Percentiles rank a stretch among this genome's conserved stretches.
phyloP scores from a whole-genome alignment of 108 stramenopile genomes.

The Skeletonema costatum region DNA sequence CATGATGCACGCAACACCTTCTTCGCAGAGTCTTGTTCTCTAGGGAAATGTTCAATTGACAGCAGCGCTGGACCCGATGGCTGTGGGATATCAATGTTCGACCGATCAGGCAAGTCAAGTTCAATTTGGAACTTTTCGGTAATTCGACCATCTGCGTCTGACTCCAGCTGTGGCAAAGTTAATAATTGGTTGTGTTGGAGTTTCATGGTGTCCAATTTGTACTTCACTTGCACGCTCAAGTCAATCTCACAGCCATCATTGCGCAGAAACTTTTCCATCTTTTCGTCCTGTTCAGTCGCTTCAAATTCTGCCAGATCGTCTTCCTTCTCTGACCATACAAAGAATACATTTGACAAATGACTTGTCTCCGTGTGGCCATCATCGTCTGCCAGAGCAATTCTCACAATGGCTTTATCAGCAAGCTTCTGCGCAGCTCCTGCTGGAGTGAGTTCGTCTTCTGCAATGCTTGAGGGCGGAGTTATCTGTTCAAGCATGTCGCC shows the following conservation, averaged over 20 bases:
- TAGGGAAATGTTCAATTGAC: slow-evolving; percentile 25
- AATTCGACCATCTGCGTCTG: slow-evolving; percentile 18
- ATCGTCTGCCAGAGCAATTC: slow-evolving; percentile 5
- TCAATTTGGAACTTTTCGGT: slow-evolving; percentile 9
- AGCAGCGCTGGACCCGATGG: slow-evolving; percentile 6
- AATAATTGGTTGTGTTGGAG: background rate
- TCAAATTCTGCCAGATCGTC: background rate
- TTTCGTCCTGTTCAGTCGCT: slow-evolving; percentile 1
- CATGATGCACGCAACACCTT: slow-evolving; percentile 18
- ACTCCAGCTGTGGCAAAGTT: background rate
- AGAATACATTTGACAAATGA: slow-evolving; percentile 11
- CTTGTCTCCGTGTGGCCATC: background rate
- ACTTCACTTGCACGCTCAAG: slow-evolving; percentile 12
- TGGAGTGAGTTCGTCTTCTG: slow-evolving; percentile 7
- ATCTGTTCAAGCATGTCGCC: background rate
- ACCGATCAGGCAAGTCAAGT: slow-evolving; percentile 7
- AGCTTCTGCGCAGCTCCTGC: slow-evolving; percentile 6
- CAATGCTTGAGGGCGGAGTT: background rate
- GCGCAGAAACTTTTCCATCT: slow-evolving; percentile 12
- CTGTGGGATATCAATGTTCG: background rate
- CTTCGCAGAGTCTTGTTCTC: slow-evolving; percentile 11
- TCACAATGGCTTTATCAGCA: slow-evolving; percentile 9
- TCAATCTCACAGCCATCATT: slow-evolving; percentile 14
- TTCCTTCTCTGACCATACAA: slow-evolving; percentile 17
- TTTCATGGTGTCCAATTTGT: slow-evolving; percentile 8